phyloP scores from a whole-genome alignment of 345 rosid genomes.

The Hirschfeldia incana region DNA sequence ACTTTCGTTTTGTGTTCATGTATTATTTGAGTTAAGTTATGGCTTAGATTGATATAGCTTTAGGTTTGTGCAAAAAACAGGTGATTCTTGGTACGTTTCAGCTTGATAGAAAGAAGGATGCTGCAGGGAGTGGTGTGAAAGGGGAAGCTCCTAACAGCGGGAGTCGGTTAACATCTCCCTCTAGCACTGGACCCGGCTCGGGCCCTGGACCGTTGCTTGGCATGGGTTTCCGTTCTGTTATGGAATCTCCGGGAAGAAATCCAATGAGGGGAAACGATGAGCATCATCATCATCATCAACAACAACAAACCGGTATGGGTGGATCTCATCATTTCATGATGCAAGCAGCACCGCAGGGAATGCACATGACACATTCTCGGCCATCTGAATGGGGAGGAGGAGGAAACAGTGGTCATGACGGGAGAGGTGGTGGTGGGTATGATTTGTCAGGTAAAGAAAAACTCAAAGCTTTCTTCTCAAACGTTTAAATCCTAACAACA shows the following conservation, averaged over 20 bases:
- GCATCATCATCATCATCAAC: constrained; percentile 28
- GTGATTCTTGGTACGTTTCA: constrained; percentile 74
- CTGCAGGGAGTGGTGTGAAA: not conserved
- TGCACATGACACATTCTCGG: constrained; percentile 46
- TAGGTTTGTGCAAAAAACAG: constrained; percentile 38
- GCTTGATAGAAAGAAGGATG: constrained; percentile 59
- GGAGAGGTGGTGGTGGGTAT: constrained; percentile 37
- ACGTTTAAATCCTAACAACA: not conserved
- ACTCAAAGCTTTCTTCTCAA: not conserved
- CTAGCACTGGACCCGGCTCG: constrained; percentile 39
- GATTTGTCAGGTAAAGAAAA: constrained; percentile 56
- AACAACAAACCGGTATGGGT: constrained; percentile 26
- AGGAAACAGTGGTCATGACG: constrained; percentile 34
- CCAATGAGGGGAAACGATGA: constrained; percentile 53
- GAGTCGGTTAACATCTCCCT: constrained; percentile 52
- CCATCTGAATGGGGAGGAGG: constrained; percentile 62
- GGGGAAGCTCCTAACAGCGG: too few species aligned
- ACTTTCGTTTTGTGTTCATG: not conserved
- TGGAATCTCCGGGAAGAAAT: constrained; percentile 58
- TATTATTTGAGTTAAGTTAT: not conserved
- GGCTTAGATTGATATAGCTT: constrained; percentile 10
- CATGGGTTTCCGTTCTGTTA: constrained; percentile 46
- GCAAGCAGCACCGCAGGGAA: constrained; percentile 51
- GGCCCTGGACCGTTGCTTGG: constrained; percentile 50
- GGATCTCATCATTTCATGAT: constrained; percentile 51